Base-by-base conservation (phyloP, 1,139 yeast species). In the Scheffersomyces insectosa region DNA sequence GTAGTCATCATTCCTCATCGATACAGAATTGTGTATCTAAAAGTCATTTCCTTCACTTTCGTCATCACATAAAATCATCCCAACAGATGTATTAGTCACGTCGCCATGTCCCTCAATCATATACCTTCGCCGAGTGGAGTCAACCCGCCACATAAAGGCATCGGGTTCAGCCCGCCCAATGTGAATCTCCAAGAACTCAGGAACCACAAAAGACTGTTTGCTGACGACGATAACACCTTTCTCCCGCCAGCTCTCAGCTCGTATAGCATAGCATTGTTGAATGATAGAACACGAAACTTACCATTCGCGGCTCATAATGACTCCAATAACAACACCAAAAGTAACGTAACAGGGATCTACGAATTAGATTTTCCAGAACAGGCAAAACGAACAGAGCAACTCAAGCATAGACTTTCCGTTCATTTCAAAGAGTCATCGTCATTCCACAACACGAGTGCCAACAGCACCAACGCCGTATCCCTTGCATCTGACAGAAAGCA, bases 241-340 rank as follows among this genome's bases (percentile, higher is more conserved):
- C 69, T 78, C 44, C 88, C 88, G 0, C 89, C 89, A 2, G 81
- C 82, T 11, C 68, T 84, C 49, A 82, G 88, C 56, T 77, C 84
- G 10, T 83, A 82, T 47, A 62, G 74, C 51, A 62, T 71, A 41
- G 74, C 75, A 32, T 58, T 65, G 40, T 57, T 70, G 40, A 65
- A 65, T 48, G 69, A 63, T 33, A 50, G 53, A 37, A 48, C 59
- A 41, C 43, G 33, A 30, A 31, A 31, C 4, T 7, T 31, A 20
- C 34, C 33, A 32, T 3, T 42, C 44, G 13, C 42, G 42, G 25
- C 20, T 25, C 29, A 14, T 16, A 28, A 30, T 20, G 25, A 20
- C 25, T 20, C 25, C 25, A 20, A 20, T 6, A 38, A 12, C 31
- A 30, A 32, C 37, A 36, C 33, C 34, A 42, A 40, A 30, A 31